phyloP scores from a whole-genome alignment of 495 filamentous ascomycete species.

The Xylaria bambusicola region DNA sequence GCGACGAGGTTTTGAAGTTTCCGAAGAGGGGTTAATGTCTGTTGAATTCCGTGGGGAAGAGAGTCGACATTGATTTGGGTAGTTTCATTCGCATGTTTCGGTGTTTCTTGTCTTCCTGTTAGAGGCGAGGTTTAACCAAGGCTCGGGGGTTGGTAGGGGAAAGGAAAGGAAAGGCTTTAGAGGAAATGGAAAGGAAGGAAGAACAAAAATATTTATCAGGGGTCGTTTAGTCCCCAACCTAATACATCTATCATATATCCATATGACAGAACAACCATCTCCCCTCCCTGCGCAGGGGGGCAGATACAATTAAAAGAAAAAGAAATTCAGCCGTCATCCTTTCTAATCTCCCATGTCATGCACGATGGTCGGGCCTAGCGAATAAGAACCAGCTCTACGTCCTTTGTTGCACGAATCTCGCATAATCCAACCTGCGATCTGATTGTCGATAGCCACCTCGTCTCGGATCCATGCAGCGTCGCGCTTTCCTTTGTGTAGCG shows the following conservation, averaged over 20 bases:
- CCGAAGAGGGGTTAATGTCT: not conserved
- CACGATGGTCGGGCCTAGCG: not conserved
- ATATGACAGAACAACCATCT: too few species aligned
- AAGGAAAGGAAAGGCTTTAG: not conserved
- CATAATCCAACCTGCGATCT: not conserved
- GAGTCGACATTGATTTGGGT: not conserved
- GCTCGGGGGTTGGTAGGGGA: not conserved
- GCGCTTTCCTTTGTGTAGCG: too few species aligned
- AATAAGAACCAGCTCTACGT: not conserved
- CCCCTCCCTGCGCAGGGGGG: not conserved
- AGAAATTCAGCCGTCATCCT: not conserved
- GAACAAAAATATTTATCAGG: not conserved
- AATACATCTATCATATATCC: not conserved
- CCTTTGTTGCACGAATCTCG: not conserved
- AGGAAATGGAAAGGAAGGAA: not conserved
- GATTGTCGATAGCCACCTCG: not conserved
- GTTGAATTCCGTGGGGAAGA: not conserved
- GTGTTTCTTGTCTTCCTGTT: not conserved
- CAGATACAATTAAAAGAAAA: not conserved
- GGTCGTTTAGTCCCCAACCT: not conserved
- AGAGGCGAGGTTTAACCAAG: not conserved
- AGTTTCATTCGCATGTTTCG: not conserved
- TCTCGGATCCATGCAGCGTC: too few species aligned
- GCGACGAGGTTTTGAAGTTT: not conserved
- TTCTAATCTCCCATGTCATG: slow-evolving; percentile 9